These are phyloP conservation scores for Backusella parvicylindrica DNA, from an alignment of 192 early-diverging fungal genomes.

Conservation along the genomic window DNA sequence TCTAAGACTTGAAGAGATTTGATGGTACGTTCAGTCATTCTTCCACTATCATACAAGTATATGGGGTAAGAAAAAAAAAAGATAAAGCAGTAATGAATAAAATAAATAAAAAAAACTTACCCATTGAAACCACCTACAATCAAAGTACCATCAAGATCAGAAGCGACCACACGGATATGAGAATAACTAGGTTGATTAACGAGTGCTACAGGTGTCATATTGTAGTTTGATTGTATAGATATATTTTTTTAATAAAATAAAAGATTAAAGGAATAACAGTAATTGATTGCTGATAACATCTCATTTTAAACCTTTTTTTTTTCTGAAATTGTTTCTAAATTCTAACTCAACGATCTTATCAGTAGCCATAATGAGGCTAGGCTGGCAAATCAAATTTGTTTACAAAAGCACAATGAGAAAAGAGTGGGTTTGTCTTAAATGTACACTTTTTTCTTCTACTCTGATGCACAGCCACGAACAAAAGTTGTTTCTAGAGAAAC, in stretches of 20 bases:
- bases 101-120: background rate
- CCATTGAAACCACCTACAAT: background rate
- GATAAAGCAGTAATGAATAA: too few species aligned
- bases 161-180: conserved; percentile 17
- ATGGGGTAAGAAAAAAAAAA: background rate
- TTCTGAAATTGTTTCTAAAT: too few species aligned
- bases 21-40: background rate
- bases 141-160: conserved; percentile 28
- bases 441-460: too few species aligned
- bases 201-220: background rate
- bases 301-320: background rate
- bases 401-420: too few species aligned
- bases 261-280: background rate
- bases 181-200: background rate
- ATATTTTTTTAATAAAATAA: too few species aligned
- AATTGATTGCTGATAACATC: background rate
- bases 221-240: background rate
- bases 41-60: conserved; percentile 1
- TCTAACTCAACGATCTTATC: too few species aligned
- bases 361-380: too few species aligned
- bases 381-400: too few species aligned
- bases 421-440: too few species aligned
- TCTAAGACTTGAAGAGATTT: conserved; percentile 12
- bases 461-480: too few species aligned
- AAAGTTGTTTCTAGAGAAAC: too few species aligned